These are phyloP conservation scores for Roridomyces roridus DNA, from an alignment of 768 basidiomycete species.

Conservation along the genomic window DNA sequence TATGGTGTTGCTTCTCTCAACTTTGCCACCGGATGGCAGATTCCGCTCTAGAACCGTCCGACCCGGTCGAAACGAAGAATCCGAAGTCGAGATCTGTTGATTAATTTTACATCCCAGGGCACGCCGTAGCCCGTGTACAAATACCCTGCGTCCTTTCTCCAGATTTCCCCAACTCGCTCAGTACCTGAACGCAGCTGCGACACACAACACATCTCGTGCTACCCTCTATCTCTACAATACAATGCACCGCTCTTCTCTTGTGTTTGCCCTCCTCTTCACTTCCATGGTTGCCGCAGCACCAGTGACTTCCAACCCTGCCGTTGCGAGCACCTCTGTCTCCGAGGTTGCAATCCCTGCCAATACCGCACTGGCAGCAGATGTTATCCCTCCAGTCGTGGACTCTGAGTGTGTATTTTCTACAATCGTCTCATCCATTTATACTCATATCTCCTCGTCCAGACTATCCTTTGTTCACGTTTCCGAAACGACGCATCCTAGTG, in stretches of 20 bases:
- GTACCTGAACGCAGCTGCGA: slow-evolving; percentile 17
- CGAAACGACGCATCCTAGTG: slow-evolving; percentile 13
- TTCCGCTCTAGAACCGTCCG: slow-evolving; percentile 20
- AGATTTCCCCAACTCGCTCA: slow-evolving; percentile 13
- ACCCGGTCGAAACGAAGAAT: slow-evolving; percentile 25
- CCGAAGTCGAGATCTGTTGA: slow-evolving; percentile 8
- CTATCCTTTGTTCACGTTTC: too few species aligned
- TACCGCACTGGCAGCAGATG: background rate
- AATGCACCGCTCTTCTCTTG: slow-evolving; percentile 19
- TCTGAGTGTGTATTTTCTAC: slow-evolving; percentile 11
- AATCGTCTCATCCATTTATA: too few species aligned
- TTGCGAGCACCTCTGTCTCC: slow-evolving; percentile 1
- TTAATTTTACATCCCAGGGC: slow-evolving; percentile 11
- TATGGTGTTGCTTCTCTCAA: slow-evolving; percentile 13
- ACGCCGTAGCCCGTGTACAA: slow-evolving; percentile 18
- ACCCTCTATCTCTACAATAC: background rate
- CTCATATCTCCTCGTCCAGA: too few species aligned
- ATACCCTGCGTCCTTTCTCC: slow-evolving; percentile 12
- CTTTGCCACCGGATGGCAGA: slow-evolving; percentile 21
- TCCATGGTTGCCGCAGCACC: slow-evolving; percentile 22
- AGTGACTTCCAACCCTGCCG: slow-evolving; percentile 2
- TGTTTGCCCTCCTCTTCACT: slow-evolving; percentile 10
- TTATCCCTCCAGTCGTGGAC: slow-evolving; percentile 5
- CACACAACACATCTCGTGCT: slow-evolving; percentile 4
- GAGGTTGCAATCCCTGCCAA: background rate